phyloP scores from a whole-genome alignment of 768 basidiomycete genomes.

The Boletus pseudo-olivaceus region DNA sequence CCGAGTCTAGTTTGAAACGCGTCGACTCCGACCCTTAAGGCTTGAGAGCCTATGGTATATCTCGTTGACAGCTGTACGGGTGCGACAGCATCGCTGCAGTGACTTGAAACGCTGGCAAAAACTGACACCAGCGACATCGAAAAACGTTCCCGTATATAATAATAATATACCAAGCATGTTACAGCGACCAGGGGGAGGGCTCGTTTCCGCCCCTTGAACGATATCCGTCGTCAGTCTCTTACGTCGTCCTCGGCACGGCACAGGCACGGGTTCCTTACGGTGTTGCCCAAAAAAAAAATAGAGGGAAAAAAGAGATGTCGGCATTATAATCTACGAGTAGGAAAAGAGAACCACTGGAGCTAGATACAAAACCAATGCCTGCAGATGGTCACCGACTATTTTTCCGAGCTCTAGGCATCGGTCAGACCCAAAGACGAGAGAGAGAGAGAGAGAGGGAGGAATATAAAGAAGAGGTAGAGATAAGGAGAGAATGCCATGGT shows the following conservation, averaged over 20 bases:
- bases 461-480: neutral
- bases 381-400: slow-evolving; percentile 4
- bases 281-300: neutral
- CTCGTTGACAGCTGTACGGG: no score
- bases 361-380: slow-evolving; percentile 22
- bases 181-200: neutral
- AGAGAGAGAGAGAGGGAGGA: slow-evolving; percentile 8
- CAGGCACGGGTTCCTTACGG: slow-evolving; percentile 6
- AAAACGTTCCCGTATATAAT: no score
- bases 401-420: slow-evolving; percentile 19
- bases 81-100: no score
- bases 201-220: no score
- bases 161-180: neutral
- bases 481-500: slow-evolving; percentile 28
- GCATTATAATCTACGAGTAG: slow-evolving; percentile 25
- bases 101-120: no score
- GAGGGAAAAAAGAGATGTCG: neutral
- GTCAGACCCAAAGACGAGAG: slow-evolving; percentile 14
- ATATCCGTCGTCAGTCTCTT: neutral
- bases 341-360: neutral
- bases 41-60: no score
- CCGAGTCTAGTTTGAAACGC: no score
- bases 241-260: neutral
- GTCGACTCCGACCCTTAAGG: no score
- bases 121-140: no score